phyloP scores from a whole-genome alignment of 768 basidiomycete genomes.

The Pulveroboletus sp. region DNA sequence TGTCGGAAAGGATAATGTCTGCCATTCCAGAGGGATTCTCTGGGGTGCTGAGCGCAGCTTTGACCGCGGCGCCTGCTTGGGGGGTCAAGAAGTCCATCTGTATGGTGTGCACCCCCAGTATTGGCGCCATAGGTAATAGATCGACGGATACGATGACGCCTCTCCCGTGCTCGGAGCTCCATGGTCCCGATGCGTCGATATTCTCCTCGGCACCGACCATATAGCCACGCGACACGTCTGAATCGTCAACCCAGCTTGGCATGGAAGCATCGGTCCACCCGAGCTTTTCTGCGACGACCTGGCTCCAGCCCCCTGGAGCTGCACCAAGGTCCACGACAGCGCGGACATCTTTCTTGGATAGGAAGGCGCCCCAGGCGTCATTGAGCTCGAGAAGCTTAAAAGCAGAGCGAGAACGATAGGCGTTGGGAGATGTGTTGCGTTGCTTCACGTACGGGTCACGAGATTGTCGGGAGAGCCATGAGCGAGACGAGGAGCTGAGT shows the following conservation, averaged over 20 bases:
- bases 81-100: conserved; percentile 75
- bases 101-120: conserved; percentile 68
- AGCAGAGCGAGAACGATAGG: conserved; percentile 82
- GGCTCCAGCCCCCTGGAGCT: conserved; percentile 93
- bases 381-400: conserved; percentile 88
- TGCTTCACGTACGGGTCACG: conserved; percentile 67
- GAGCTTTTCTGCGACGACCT: conserved; percentile 67
- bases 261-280: conserved; percentile 37
- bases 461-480: conserved; percentile 68
- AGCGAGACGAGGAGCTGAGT: conserved; percentile 39
- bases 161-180: conserved; percentile 26
- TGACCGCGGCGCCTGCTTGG: conserved; percentile 43
- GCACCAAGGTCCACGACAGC: conserved; percentile 85
- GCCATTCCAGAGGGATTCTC: conserved; percentile 42
- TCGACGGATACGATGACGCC: conserved; percentile 74
- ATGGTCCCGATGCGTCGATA: conserved; percentile 1
- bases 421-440: conserved; percentile 39
- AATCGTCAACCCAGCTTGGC: conserved; percentile 1
- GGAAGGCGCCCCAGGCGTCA: conserved; percentile 47
- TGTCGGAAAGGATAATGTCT: conserved; percentile 84
- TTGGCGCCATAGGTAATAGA: conserved; percentile 63
- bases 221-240: not conserved
- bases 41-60: conserved; percentile 30
- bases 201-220: not conserved
- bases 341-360: conserved; percentile 46